Evolutionary conservation across 495 filamentous ascomycete species (phyloP).

Genomic region (Evernia prunastri): DNA sequence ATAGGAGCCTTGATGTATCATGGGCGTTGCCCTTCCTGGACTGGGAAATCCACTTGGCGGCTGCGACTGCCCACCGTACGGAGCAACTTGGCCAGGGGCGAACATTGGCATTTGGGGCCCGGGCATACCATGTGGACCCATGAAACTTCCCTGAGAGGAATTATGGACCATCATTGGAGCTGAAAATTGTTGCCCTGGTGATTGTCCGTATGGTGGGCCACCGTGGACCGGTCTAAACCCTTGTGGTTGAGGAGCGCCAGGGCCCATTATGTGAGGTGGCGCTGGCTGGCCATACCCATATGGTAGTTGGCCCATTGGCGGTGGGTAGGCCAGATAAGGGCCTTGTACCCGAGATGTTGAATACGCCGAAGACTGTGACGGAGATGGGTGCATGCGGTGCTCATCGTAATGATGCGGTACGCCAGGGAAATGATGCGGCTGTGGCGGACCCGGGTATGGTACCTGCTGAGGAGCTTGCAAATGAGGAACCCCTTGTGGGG

Average conservation of each 20-base stretch:
- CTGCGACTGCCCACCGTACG: slow-evolving; percentile 56
- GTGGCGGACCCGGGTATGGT: slow-evolving; percentile 59
- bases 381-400: slow-evolving; percentile 79
- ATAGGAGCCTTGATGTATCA: slow-evolving; percentile 75
- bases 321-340: slow-evolving; percentile 62
- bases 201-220: slow-evolving; percentile 57
- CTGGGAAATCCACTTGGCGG: slow-evolving; percentile 76
- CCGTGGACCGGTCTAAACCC: slow-evolving; percentile 44
- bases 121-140: slow-evolving; percentile 49
- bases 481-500: slow-evolving; percentile 29
- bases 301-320: slow-evolving; percentile 61
- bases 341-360: slow-evolving; percentile 72
- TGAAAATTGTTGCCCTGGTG: slow-evolving; percentile 59
- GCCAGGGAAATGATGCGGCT: slow-evolving; percentile 55
- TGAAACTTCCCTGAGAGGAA: slow-evolving; percentile 52
- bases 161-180: slow-evolving; percentile 77
- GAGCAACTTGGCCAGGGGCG: slow-evolving; percentile 60
- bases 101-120: slow-evolving; percentile 69
- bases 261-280: slow-evolving; percentile 62
- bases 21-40: slow-evolving; percentile 66
- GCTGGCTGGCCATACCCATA: slow-evolving; percentile 67
- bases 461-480: slow-evolving; percentile 58
- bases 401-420: slow-evolving; percentile 65
- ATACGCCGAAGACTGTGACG: slow-evolving; percentile 67
- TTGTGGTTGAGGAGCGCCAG: slow-evolving; percentile 48